Evolutionary conservation across 257 asterid genomes (phyloP).

Genomic region (Solanum virginianum): DNA sequence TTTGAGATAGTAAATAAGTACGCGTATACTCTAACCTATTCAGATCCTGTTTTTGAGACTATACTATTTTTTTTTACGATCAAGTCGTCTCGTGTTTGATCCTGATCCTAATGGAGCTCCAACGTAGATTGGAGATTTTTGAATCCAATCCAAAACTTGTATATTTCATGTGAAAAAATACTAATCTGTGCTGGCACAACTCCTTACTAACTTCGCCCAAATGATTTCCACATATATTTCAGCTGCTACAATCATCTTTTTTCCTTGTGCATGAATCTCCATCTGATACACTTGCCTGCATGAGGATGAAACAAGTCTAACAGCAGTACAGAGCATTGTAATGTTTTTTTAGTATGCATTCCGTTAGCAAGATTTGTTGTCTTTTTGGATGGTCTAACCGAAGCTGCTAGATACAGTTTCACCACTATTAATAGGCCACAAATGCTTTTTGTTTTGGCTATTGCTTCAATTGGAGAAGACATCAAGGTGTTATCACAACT

Average conservation of each 20-base stretch:
- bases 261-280: not conserved
- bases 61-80: not conserved
- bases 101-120: not conserved
- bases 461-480: slow-evolving; percentile 53
- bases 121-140: not conserved
- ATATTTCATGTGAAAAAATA: not conserved
- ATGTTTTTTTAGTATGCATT: not conserved
- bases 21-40: no score
- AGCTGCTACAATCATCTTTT: not conserved
- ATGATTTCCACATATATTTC: not conserved
- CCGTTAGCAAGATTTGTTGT: slow-evolving; percentile 73
- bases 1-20: no score
- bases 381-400: slow-evolving; percentile 72
- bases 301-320: not conserved
- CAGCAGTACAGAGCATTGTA: not conserved
- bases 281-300: not conserved
- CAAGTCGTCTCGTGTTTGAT: not conserved
- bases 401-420: slow-evolving; percentile 74
- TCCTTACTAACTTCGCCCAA: not conserved
- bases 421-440: slow-evolving; percentile 69
- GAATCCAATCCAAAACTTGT: not conserved
- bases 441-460: slow-evolving; percentile 61
- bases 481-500: slow-evolving; percentile 11
- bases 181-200: no score
- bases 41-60: no score